Conservation (phyloP, 306 rosid species). For the Inga leiocalycina region DNA sequence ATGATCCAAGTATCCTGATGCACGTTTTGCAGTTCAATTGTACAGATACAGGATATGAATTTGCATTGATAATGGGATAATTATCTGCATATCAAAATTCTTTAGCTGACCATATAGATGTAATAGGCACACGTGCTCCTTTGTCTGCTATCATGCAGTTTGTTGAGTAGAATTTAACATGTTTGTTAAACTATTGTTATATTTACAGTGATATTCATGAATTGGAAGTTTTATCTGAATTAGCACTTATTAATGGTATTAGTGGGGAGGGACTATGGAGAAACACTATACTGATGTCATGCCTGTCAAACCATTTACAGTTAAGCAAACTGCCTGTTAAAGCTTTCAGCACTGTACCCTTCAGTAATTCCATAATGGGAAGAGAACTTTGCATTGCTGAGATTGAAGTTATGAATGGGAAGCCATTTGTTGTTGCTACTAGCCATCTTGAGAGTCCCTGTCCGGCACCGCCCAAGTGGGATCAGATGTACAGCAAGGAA, state of each 20-base stretch:
- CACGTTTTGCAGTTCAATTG: not conserved
- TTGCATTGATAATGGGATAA: not conserved
- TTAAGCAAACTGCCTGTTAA: constrained; percentile 79
- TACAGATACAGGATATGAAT: not conserved
- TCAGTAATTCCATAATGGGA: constrained; percentile 77
- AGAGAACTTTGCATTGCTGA: constrained; percentile 86
- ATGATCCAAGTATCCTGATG: not conserved
- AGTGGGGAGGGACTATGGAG: constrained; percentile 5
- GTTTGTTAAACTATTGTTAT: not conserved
- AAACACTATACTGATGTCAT: constrained; percentile 6
- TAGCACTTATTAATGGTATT: not conserved
- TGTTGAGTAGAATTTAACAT: constrained; percentile 16
- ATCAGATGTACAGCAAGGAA: constrained; percentile 95
- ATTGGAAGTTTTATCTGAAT: not conserved
- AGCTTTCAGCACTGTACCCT: constrained; percentile 63
- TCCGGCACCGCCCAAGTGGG: constrained; percentile 86
- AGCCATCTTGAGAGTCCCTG: constrained; percentile 97
- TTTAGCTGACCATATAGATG: constrained; percentile 4
- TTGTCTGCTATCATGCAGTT: constrained; percentile 15
- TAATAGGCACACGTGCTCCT: not conserved
- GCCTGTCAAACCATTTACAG: constrained; percentile 45
- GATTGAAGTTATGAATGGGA: constrained; percentile 59
- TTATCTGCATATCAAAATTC: constrained; percentile 6
- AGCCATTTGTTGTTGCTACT: constrained; percentile 70
- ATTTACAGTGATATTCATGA: not conserved